Evolutionary conservation across 345 rosid species (phyloP).

Genomic region (Pelargonium nanum): DNA sequence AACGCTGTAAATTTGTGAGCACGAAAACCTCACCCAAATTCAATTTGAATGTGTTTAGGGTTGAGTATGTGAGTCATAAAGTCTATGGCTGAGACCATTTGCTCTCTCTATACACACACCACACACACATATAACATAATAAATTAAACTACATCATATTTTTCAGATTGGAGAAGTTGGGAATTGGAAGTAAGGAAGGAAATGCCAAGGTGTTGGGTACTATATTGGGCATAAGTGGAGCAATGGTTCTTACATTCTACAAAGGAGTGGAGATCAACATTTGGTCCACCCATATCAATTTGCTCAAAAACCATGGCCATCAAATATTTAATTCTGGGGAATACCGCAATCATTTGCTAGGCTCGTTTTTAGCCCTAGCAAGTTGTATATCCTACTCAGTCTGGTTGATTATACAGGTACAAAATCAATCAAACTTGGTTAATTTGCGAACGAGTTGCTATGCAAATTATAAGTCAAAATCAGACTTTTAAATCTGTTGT

Average conservation of each 20-base stretch:
- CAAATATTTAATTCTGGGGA: too few species aligned
- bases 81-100: too few species aligned
- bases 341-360: not conserved
- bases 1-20: too few species aligned
- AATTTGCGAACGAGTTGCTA: not conserved
- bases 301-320: too few species aligned
- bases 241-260: constrained; percentile 46
- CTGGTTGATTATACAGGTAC: constrained; percentile 8
- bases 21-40: too few species aligned
- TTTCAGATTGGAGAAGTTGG: constrained; percentile 39
- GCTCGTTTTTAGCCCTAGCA: constrained; percentile 1
- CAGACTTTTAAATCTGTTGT: not conserved
- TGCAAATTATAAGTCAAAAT: constrained; percentile 8
- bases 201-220: constrained; percentile 52
- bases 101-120: too few species aligned
- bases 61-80: too few species aligned
- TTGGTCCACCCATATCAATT: constrained; percentile 27
- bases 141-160: not conserved
- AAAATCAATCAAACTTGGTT: not conserved
- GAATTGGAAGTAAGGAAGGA: constrained; percentile 20
- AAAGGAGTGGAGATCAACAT: constrained; percentile 28
- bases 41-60: too few species aligned
- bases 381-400: constrained; percentile 6
- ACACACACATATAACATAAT: too few species aligned
- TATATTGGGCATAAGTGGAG: constrained; percentile 38